Evolutionary conservation across 1,284 basidiomycete species (phyloP), one percentile per base, ranked within the genome.

Genomic region (Pisolithus thermaeus): DNA sequence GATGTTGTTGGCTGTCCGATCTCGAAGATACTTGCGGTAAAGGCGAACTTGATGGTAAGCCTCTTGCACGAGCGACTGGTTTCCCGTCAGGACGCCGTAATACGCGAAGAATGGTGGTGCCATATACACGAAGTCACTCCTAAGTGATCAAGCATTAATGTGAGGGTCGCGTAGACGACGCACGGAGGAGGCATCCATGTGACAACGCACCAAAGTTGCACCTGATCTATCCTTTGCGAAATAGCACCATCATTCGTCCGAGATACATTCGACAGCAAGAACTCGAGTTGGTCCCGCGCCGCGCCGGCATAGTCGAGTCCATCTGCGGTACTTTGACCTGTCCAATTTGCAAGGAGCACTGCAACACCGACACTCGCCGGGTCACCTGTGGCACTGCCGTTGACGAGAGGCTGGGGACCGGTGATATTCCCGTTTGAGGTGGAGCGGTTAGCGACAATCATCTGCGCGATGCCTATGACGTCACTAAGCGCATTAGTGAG

Each of bases 31-130:
- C 1, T 78, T 69, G 16, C 92, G 80, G 66, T 97, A 96, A 0
- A 92, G 73, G 44, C 74, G 74, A 56, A 90, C 83, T 65, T 97
- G 95, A 36, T 79, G 80, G 70, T 91, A 89, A 4, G 49, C 42
- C 14, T 38, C 27, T 14, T 43, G 49, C 5, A 84, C 62, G 2
- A 82, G 64, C 0, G 65, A 67, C 30, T 62, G 53, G 58, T 79
- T 73, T 18, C 62, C 50, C 2, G 70, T 72, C 41, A 74, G 70
- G 0, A 72, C 73, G 12, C 76, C 81, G 51, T 78, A 95, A 69
- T 89, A 93, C 0, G 94, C 92, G 8, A 97, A 69, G 70, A 95
- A 97, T 0, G 94, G 94, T 0, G 94, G 93, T 0, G 89, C 87
- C 92, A 95, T 92, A 69, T 89, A 92, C 7, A 90, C 76, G 51